Percentiles rank a stretch among this genome's conserved stretches.
These are phyloP conservation scores for Mycosphaerelloides madeirae DNA, from an alignment of 2,329 filamentous ascomycete species.

Conservation along the genomic window DNA sequence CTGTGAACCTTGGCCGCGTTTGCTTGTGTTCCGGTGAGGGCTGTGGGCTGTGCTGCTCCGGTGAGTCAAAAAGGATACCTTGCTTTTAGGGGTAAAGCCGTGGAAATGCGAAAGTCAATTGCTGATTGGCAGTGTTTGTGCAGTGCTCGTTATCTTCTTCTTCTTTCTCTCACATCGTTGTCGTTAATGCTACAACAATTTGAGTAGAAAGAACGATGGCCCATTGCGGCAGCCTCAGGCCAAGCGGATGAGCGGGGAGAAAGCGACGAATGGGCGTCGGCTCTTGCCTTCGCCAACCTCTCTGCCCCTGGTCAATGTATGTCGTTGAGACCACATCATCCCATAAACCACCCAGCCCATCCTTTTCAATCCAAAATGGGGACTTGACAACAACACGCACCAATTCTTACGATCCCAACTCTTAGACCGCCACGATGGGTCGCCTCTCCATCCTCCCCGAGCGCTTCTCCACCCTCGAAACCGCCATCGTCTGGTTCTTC, in stretches of 20 bases:
- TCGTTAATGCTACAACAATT: neutral
- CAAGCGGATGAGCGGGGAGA: too few species aligned
- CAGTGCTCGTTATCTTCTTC: too few species aligned
- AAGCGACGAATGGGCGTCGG: too few species aligned
- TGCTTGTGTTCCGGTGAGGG: neutral
- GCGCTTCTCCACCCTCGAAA: slow-evolving; percentile 54
- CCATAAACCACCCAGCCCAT: neutral
- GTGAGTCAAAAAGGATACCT: neutral
- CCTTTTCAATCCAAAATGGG: neutral
- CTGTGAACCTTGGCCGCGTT: too few species aligned
- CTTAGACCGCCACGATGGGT: slow-evolving; percentile 45
- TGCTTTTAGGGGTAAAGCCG: neutral
- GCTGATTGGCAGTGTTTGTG: too few species aligned
- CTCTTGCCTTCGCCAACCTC: too few species aligned
- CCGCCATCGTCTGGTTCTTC: slow-evolving; percentile 59
- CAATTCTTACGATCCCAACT: neutral
- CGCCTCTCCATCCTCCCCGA: slow-evolving; percentile 62
- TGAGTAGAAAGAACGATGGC: neutral
- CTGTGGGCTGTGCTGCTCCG: neutral
- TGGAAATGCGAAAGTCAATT: neutral
- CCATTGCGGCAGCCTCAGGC: too few species aligned
- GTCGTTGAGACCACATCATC: slow-evolving; percentile 6
- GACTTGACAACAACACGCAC: slow-evolving; percentile 4
- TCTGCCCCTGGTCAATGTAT: neutral
- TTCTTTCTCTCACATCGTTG: too few species aligned